A percentile compares a stretch with the other conserved stretches of the same genome.
Conservation (phyloP, 176 grass and related monocot species). For the Oryza brachyantha region DNA sequence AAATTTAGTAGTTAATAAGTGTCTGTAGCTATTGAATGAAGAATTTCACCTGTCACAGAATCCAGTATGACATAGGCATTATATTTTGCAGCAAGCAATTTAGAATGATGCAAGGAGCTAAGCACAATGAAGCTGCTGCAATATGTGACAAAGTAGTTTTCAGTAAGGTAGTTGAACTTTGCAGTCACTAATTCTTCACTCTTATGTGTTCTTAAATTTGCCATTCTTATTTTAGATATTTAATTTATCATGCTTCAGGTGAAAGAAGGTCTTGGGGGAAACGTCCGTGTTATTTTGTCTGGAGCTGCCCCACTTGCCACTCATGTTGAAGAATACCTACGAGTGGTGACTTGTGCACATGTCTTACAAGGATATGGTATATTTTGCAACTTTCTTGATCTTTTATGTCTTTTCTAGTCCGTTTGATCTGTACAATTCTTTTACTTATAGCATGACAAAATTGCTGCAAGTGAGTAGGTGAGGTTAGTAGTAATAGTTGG, state of each 20-base stretch:
- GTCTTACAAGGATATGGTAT: constrained; percentile 97
- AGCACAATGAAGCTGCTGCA: constrained; percentile 73
- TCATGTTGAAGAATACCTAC: constrained; percentile 84
- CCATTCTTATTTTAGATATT: constrained; percentile 21
- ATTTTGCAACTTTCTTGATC: not conserved
- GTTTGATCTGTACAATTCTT: constrained; percentile 9
- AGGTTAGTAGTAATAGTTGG: not conserved
- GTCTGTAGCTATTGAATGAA: not conserved
- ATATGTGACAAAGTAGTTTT: constrained; percentile 92
- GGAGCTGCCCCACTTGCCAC: constrained; percentile 85
- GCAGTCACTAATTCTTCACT: not conserved
- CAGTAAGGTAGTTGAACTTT: constrained; percentile 62
- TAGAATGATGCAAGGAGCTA: constrained; percentile 83
- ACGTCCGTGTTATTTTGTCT: constrained; percentile 79
- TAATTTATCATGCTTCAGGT: constrained; percentile 43
- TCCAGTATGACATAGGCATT: constrained; percentile 20
- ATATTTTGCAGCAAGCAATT: constrained; percentile 74
- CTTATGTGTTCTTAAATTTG: not conserved
- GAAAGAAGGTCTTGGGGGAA: constrained; percentile 91
- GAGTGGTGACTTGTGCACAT: constrained; percentile 85
- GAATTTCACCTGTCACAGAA: constrained; percentile 16
- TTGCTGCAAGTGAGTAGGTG: not conserved
- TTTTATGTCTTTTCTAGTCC: constrained; percentile 1
- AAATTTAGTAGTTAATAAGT: constrained; percentile 20
- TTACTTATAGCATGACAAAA: constrained; percentile 13